phyloP scores from a whole-genome alignment of 2,329 filamentous ascomycete species.

The Exophiala oligosperma region DNA sequence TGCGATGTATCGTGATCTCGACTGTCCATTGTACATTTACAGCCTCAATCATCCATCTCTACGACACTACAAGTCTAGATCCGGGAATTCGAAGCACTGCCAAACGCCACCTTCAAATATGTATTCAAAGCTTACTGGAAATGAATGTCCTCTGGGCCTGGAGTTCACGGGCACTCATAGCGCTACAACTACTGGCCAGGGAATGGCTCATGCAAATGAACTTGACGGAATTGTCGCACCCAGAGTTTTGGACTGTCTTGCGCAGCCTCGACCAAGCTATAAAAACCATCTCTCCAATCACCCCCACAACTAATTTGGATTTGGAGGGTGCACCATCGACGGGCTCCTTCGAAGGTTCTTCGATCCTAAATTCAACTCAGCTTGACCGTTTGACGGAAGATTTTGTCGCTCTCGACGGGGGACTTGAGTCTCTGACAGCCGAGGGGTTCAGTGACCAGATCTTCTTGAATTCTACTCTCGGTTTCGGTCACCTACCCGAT shows the following conservation, averaged over 20 bases:
- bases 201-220: neutral
- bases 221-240: neutral
- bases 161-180: neutral
- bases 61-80: neutral
- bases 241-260: no score
- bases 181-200: conserved; percentile 1
- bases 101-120: neutral
- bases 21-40: conserved; percentile 6
- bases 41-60: conserved; percentile 4
- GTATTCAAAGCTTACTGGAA: conserved; percentile 1
- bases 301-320: no score
- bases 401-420: no score
- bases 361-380: no score
- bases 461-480: neutral
- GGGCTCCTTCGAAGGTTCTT: no score
- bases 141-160: conserved; percentile 8
- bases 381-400: no score
- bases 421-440: no score
- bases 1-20: conserved; percentile 4
- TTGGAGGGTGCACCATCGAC: no score
- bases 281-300: no score
- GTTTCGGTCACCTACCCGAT: neutral
- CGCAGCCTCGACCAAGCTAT: no score
- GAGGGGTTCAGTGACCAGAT: neutral
- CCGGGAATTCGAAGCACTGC: neutral